Conservation (phyloP, 129 eudicot genomes). For the Chrysanthemum lavandulifolium region DNA sequence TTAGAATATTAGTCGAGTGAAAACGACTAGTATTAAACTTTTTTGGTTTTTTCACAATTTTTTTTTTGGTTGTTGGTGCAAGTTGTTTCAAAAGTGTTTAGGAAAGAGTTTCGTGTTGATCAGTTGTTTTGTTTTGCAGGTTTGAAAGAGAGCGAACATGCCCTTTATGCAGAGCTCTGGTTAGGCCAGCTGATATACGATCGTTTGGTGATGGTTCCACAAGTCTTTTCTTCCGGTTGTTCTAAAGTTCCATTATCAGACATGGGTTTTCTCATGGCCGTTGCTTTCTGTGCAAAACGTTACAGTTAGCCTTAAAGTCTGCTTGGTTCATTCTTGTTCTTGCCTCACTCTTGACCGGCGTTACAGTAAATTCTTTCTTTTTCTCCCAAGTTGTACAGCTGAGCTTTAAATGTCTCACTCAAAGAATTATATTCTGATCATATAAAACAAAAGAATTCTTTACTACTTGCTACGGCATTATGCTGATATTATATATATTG, state of each 20-base stretch:
- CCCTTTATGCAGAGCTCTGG: slow-evolving; percentile 71
- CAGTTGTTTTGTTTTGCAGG: slow-evolving; percentile 37
- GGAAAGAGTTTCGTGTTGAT: neutral
- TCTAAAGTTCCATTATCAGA: slow-evolving; percentile 20
- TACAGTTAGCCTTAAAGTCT: neutral
- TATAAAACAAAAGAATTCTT: slow-evolving; percentile 22
- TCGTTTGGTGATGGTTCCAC: slow-evolving; percentile 75
- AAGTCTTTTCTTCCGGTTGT: slow-evolving; percentile 51
- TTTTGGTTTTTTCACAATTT: neutral
- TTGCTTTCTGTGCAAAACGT: no score
- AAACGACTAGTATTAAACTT: neutral
- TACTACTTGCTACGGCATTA: slow-evolving; percentile 5
- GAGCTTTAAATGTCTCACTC: slow-evolving; percentile 16
- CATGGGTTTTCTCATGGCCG: neutral
- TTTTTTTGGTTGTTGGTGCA: neutral
- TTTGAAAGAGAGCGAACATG: slow-evolving; percentile 77
- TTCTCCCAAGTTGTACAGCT: slow-evolving; percentile 32
- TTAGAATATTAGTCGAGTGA: neutral
- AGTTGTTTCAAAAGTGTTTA: neutral
- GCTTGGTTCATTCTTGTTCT: neutral
- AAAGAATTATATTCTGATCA: slow-evolving; percentile 20
- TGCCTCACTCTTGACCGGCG: neutral
- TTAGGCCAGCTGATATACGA: slow-evolving; percentile 61
- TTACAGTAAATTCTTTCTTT: slow-evolving; percentile 12
- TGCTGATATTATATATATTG: neutral